These are phyloP conservation scores for Kodamaea hsintzibuensis DNA, from an alignment of 805 yeast species.

Conservation along the genomic window DNA sequence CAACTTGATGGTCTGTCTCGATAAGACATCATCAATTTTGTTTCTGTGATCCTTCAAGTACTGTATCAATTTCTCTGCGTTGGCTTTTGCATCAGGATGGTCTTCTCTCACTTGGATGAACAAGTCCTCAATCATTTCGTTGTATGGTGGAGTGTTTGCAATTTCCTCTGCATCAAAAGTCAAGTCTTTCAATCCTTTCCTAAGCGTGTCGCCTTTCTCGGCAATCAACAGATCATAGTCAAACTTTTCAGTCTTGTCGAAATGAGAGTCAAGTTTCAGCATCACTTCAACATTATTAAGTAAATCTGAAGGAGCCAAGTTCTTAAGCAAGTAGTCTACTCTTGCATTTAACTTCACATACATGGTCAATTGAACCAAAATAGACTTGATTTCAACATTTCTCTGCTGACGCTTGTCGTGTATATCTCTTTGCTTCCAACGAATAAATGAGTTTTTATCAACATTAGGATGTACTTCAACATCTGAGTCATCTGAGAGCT, in stretches of 20 bases:
- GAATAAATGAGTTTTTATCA: constrained; percentile 86
- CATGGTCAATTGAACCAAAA: constrained; percentile 79
- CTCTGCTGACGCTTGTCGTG: constrained; percentile 88
- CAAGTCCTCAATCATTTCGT: constrained; percentile 91
- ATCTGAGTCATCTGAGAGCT: constrained; percentile 94
- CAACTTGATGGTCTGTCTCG: constrained; percentile 65
- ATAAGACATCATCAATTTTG: constrained; percentile 67
- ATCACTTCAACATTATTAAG: constrained; percentile 30
- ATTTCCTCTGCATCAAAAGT: constrained; percentile 35
- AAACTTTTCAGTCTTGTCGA: constrained; percentile 61
- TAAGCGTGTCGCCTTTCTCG: constrained; percentile 44
- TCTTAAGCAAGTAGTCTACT: constrained; percentile 60
- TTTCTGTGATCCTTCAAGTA: constrained; percentile 59
- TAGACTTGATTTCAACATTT: constrained; percentile 71
- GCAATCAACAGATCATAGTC: constrained; percentile 38
- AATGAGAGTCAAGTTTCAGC: constrained; percentile 47
- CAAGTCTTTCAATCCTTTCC: constrained; percentile 44
- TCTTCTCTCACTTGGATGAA: constrained; percentile 75
- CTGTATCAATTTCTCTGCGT: constrained; percentile 35
- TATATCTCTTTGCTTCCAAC: constrained; percentile 96
- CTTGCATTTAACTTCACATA: constrained; percentile 72
- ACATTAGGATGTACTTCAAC: constrained; percentile 98
- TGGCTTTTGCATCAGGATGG: constrained; percentile 46
- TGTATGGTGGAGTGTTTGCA: constrained; percentile 62
- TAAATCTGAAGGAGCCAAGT: constrained; percentile 42